These are phyloP conservation scores for Keithomyces neogunnii DNA, from an alignment of 2,329 filamentous ascomycete species.

Conservation along the genomic window DNA sequence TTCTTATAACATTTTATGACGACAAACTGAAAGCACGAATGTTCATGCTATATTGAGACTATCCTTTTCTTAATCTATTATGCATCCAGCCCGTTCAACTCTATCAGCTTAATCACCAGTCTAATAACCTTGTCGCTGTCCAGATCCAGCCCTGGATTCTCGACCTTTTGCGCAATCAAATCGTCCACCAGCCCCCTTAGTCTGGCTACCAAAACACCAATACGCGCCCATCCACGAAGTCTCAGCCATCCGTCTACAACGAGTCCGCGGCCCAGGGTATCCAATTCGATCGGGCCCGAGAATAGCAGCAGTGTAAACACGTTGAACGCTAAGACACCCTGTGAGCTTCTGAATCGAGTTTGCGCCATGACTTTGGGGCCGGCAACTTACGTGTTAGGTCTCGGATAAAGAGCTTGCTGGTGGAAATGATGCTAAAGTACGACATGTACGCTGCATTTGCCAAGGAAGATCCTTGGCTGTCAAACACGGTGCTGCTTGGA, in stretches of 20 bases:
- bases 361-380: constrained; percentile 4
- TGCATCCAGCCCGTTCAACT: constrained; percentile 79
- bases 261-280: constrained; percentile 78
- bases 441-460: constrained; percentile 69
- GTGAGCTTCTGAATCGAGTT: neutral
- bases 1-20: no score
- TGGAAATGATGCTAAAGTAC: constrained; percentile 89
- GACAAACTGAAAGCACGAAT: no score
- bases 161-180: constrained; percentile 71
- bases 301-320: constrained; percentile 84
- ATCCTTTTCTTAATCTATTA: constrained; percentile 15
- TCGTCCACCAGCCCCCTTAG: constrained; percentile 81
- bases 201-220: constrained; percentile 80
- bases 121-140: constrained; percentile 60
- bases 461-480: constrained; percentile 62
- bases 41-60: no score
- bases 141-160: constrained; percentile 57
- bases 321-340: constrained; percentile 59
- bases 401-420: constrained; percentile 82
- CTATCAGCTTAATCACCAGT: constrained; percentile 71
- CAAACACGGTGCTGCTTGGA: constrained; percentile 79
- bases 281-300: constrained; percentile 73
- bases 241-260: constrained; percentile 86
- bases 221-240: constrained; percentile 85
- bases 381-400: constrained; percentile 71